Evolutionary conservation across 805 yeast species (phyloP), one percentile per base, ranked within the genome.

Genomic region (Candida suzukii): DNA sequence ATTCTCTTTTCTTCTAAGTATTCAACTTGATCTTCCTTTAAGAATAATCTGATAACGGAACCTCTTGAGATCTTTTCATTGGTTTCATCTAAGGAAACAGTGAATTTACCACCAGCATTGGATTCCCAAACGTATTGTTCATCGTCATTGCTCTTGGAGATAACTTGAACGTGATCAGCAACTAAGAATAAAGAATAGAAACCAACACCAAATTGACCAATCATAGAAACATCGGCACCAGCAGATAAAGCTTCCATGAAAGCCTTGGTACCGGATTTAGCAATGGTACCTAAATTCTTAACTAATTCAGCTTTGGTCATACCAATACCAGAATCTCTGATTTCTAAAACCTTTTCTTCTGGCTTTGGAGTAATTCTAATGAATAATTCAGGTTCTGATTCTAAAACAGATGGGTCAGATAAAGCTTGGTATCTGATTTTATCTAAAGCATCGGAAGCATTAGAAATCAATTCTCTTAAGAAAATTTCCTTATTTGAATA

Each of bases 181-280:
- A 93, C 99, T 75, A 93, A 80, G 86, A 93, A 93, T 55, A 91
- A 77, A 42, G 99, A 93, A 83, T 93, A 93, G 91, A 93, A 93
- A 82, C 99, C 99, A 58, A 93, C 99, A 88, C 99, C 99, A 76
- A 93, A 93, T 76, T 93, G 99, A 80, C 99, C 99, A 74, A 93
- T 93, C 99, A 93, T 93, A 51, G 98, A 90, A 49, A 93, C 97
- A 69, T 93, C 99, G 48, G 99, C 99, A 74, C 99, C 99, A 52
- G 97, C 98, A 53, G 95, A 83, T 53, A 95, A 78, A 54, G 99
- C 99, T 75, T 93, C 99, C 99, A 93, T 93, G 71, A 93, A 93
- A 57, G 95, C 88, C 76, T 93, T 93, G 58, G 99, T 93, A 74
- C 99, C 99, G 53, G 99, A 93, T 75, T 93, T 93, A 64, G 99